These are phyloP conservation scores for Orobanche coerulescens DNA, from an alignment of 257 asterid genomes.

Conservation along the genomic window DNA sequence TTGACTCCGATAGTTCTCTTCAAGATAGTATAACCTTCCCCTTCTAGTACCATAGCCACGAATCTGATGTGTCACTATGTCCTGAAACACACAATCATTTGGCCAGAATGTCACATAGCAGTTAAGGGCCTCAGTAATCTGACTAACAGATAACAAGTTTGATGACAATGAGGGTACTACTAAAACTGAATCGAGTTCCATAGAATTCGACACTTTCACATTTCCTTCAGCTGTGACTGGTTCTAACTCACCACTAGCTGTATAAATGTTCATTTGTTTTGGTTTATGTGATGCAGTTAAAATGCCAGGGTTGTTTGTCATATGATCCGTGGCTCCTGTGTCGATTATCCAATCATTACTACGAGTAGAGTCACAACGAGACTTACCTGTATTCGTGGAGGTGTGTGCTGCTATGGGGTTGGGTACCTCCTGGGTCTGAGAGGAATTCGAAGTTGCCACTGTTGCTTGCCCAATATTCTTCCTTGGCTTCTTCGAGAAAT, in stretches of 20 bases:
- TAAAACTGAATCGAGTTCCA: neutral
- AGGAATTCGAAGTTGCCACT: neutral
- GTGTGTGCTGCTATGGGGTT: neutral
- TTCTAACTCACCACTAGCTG: too few species aligned
- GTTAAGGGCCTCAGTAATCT: neutral
- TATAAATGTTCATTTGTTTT: too few species aligned
- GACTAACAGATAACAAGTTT: neutral
- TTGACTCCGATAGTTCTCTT: neutral
- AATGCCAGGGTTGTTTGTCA: neutral
- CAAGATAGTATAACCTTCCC: conserved; percentile 3
- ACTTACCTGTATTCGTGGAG: neutral
- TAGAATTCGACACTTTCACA: too few species aligned
- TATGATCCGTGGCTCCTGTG: neutral
- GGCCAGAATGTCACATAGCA: conserved; percentile 17
- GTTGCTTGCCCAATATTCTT: conserved; percentile 1
- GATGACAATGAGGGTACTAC: neutral
- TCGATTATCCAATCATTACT: too few species aligned
- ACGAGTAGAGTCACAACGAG: too few species aligned
- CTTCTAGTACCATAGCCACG: conserved; percentile 23
- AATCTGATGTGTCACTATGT: conserved; percentile 11
- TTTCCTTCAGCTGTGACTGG: too few species aligned
- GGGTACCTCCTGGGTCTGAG: neutral
- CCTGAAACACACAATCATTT: conserved; percentile 15
- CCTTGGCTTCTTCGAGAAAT: neutral
- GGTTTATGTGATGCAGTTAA: too few species aligned